A percentile compares a stretch with the other conserved stretches of the same genome.
Conservation (phyloP, 176 grass and related monocot genomes). For the Phoenix roebelenii region DNA sequence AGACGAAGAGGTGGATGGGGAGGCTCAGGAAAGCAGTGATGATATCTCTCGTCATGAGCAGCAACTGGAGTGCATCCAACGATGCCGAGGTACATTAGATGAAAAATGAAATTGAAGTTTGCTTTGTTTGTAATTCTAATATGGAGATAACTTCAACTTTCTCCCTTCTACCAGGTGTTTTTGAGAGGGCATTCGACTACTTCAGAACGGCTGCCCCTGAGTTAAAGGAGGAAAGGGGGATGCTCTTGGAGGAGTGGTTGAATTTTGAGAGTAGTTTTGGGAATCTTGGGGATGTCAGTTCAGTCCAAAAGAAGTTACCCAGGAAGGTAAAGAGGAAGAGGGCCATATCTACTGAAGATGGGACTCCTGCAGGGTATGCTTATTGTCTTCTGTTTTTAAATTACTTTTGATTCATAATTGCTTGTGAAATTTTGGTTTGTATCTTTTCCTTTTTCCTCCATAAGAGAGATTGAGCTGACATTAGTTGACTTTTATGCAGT, state of each 20-base stretch:
- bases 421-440: too few species aligned
- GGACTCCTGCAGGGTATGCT: conserved; percentile 57
- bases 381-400: conserved; percentile 8
- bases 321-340: conserved; percentile 91
- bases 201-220: conserved; percentile 67
- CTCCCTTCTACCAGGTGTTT: conserved; percentile 40
- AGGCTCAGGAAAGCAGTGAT: conserved; percentile 34
- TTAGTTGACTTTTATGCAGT: conserved; percentile 31
- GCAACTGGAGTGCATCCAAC: conserved; percentile 30
- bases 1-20: conserved; percentile 26
- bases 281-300: conserved; percentile 51
- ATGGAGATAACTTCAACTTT: conserved; percentile 4
- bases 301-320: conserved; percentile 82
- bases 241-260: conserved; percentile 93
- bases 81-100: conserved; percentile 47
- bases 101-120: conserved; percentile 6
- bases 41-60: conserved; percentile 19
- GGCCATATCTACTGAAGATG: conserved; percentile 62
- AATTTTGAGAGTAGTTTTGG: conserved; percentile 71
- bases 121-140: conserved; percentile 9
- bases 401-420: neutral
- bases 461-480: conserved; percentile 14
- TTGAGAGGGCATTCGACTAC: conserved; percentile 78
- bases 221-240: conserved; percentile 88
- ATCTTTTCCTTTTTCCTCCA: neutral